Evolutionary conservation across 495 filamentous ascomycete species (phyloP).

Genomic region (Bacidia gigantensis): DNA sequence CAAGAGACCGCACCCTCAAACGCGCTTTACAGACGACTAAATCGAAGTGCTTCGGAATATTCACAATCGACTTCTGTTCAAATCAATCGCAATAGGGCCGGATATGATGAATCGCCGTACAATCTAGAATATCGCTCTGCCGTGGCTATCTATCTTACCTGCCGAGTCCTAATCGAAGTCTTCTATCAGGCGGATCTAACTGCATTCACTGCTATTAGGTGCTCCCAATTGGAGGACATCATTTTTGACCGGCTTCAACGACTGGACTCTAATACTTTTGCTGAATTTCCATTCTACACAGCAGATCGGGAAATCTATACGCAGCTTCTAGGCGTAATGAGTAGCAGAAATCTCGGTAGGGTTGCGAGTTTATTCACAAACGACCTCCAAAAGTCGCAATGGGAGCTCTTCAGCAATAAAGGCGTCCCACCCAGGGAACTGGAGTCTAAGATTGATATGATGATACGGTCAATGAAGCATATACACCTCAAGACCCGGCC

Average conservation of each 20-base stretch:
- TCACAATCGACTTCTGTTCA: background rate
- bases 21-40: background rate
- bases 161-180: slow-evolving; percentile 85
- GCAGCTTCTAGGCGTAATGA: slow-evolving; percentile 88
- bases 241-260: slow-evolving; percentile 85
- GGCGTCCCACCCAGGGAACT: slow-evolving; percentile 40
- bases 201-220: slow-evolving; percentile 74
- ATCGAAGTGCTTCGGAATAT: background rate
- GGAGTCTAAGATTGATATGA: slow-evolving; percentile 67
- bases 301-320: slow-evolving; percentile 92
- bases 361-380: slow-evolving; percentile 68
- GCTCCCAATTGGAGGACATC: slow-evolving; percentile 78
- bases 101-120: slow-evolving; percentile 46
- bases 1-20: slow-evolving; percentile 10
- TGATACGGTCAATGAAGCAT: slow-evolving; percentile 84
- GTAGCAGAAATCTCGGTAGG: slow-evolving; percentile 71
- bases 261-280: slow-evolving; percentile 71
- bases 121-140: slow-evolving; percentile 77
- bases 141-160: slow-evolving; percentile 88
- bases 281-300: slow-evolving; percentile 63
- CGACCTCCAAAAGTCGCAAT: slow-evolving; percentile 65
- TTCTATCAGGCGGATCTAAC: slow-evolving; percentile 76
- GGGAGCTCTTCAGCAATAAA: slow-evolving; percentile 52
- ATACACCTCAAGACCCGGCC: slow-evolving; percentile 56
- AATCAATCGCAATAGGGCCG: slow-evolving; percentile 23